Evolutionary conservation across 225 moss, liverwort and hornwort genomes (phyloP).

Genomic region (Anthoceros angustus): DNA sequence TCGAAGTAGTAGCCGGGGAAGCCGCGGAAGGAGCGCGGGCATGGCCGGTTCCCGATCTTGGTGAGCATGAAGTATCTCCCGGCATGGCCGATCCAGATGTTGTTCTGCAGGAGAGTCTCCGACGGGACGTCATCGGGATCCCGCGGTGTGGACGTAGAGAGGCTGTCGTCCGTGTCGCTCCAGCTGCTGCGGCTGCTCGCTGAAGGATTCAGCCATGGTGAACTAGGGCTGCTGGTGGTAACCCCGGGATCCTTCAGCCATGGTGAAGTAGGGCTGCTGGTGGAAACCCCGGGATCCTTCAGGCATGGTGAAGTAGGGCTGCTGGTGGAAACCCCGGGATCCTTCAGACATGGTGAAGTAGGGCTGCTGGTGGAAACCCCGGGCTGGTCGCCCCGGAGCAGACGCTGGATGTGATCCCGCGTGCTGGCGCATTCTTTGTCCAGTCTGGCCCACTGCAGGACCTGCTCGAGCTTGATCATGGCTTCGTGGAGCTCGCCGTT

Average conservation of each 20-base stretch:
- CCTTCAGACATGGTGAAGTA: no score
- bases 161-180: no score
- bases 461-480: not conserved
- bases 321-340: no score
- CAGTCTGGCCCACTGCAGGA: not conserved
- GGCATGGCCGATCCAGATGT: not conserved
- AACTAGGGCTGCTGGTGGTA: no score
- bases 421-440: not conserved
- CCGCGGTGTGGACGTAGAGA: not conserved
- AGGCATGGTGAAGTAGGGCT: no score
- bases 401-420: not conserved
- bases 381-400: not conserved
- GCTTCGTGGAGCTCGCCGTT: not conserved
- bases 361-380: not conserved
- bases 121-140: not conserved
- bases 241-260: no score
- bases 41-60: not conserved
- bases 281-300: no score
- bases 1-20: slow-evolving; percentile 1
- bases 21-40: not conserved
- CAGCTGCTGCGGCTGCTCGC: no score
- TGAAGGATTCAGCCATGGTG: no score
- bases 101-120: not conserved
- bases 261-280: no score
- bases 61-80: not conserved